phyloP scores from a whole-genome alignment of 2,329 filamentous ascomycete genomes.

The Ophiocordyceps polyrhachis-furcata region DNA sequence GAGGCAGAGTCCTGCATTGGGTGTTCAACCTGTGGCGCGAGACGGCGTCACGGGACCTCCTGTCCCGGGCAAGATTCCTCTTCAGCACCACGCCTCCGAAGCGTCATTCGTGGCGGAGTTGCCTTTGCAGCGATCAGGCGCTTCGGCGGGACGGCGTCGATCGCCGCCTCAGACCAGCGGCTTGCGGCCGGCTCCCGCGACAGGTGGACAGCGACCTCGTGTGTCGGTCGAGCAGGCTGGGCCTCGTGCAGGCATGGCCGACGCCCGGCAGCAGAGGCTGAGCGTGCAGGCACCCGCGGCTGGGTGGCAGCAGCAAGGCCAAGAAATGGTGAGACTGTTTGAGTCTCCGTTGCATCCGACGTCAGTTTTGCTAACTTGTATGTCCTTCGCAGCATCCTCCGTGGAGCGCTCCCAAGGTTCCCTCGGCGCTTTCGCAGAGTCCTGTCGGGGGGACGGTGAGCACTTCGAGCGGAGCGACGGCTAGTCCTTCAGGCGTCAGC shows the following conservation, averaged over 20 bases:
- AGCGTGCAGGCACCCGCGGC: not conserved
- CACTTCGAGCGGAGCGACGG: not conserved
- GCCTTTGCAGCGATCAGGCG: not conserved
- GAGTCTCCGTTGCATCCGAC: not conserved
- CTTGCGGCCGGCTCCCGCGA: not conserved
- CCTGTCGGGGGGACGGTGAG: not conserved
- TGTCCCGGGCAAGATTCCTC: slow-evolving; percentile 1
- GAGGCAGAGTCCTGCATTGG: not conserved
- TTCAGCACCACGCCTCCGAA: not conserved
- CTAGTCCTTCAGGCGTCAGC: not conserved
- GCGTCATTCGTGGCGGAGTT: not conserved
- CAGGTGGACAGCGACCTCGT: not conserved
- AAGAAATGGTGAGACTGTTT: not conserved
- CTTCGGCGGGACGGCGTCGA: not conserved
- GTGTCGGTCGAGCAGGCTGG: not conserved
- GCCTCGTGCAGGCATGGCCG: not conserved
- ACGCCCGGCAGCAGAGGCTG: not conserved
- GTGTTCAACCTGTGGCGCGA: not conserved
- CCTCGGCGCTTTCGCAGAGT: not conserved
- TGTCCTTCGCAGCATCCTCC: not conserved
- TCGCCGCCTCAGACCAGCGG: not conserved
- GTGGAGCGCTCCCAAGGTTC: not conserved
- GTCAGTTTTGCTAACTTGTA: not conserved
- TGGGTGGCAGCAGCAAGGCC: not conserved
- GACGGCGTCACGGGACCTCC: not conserved